Evolutionary conservation across 1,284 basidiomycete genomes (phyloP).

Genomic region (Moesziomyces globuligerus): DNA sequence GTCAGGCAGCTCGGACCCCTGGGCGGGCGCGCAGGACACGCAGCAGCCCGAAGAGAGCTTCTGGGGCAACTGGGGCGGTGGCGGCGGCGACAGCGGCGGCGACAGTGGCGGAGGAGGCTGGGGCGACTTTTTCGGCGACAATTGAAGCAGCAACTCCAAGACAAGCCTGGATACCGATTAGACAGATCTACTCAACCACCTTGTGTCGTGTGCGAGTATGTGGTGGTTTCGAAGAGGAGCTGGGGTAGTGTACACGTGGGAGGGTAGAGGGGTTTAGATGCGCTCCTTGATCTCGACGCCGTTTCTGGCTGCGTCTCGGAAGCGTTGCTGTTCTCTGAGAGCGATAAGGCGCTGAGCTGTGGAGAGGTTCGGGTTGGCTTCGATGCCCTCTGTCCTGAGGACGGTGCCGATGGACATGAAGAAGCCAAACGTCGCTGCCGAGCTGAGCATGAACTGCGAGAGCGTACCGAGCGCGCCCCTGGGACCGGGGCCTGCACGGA

Average conservation of each 20-base stretch:
- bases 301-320: conserved; percentile 6
- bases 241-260: conserved; percentile 30
- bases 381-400: conserved; percentile 55
- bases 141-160: no score
- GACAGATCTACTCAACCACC: no score
- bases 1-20: conserved; percentile 25
- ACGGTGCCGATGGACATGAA: conserved; percentile 65
- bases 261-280: not conserved
- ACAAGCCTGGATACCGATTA: no score
- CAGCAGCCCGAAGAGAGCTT: conserved; percentile 21
- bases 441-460: conserved; percentile 63
- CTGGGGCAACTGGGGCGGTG: conserved; percentile 23
- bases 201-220: not conserved
- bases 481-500: conserved; percentile 62
- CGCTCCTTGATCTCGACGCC: conserved; percentile 14
- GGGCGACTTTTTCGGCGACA: conserved; percentile 50
- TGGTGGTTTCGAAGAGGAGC: not conserved
- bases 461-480: conserved; percentile 58
- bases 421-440: conserved; percentile 64
- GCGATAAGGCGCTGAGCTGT: conserved; percentile 23
- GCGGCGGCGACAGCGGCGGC: conserved; percentile 8
- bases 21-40: conserved; percentile 29
- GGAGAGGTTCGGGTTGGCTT: conserved; percentile 28
- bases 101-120: conserved; percentile 38
- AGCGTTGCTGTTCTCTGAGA: conserved; percentile 25